Evolutionary conservation across 2,329 filamentous ascomycete genomes (phyloP), one percentile per base, ranked within the genome.

Genomic region (Calonectria honghensis): DNA sequence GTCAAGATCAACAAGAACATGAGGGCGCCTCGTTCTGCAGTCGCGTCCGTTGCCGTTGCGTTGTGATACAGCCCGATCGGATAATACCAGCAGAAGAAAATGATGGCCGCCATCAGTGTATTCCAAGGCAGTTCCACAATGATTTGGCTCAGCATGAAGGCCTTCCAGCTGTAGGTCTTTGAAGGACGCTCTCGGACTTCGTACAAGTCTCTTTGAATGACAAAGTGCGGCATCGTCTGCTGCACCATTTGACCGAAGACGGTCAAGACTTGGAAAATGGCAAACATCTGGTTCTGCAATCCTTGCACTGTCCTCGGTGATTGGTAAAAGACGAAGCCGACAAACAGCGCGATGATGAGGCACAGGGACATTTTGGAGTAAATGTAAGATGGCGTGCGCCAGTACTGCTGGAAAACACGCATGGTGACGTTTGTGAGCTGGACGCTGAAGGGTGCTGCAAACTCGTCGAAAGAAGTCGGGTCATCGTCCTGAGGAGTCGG

Each of bases 81-180:
- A 79, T 94, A 95, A 85, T 95, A 95, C 88, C 92, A 94, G 80
- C 89, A 90, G 75, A 93, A 87, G 85, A 89, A 95, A 79, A 94
- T 90, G 51, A 94, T 81, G n/a, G 92, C 85, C 1, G 90, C 89
- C 84, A 91, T 90, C 27, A 94, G 83, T 0, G 91, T 89, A 79
- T 94, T 93, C 90, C 92, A 95, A 0, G 94, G 92, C 0, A 95
- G 84, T 82, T 96, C 94, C 69, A 94, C 92, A 11, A 93, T 81
- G 68, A 95, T 91, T 79, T 93, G 92, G 69, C 90, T 89, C 14
- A 93, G 84, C 82, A 94, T 91, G 6, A 92, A 94, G 1, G 91
- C 90, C 71, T 91, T 88, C 92, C 92, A 94, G 29, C 89, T 90
- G 83, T 94, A 94, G 0, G 91, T 88, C 81, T 93, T 93, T n/a